Conservation (phyloP, 2,329 filamentous ascomycete species). For the Escovopsis weberi region DNA sequence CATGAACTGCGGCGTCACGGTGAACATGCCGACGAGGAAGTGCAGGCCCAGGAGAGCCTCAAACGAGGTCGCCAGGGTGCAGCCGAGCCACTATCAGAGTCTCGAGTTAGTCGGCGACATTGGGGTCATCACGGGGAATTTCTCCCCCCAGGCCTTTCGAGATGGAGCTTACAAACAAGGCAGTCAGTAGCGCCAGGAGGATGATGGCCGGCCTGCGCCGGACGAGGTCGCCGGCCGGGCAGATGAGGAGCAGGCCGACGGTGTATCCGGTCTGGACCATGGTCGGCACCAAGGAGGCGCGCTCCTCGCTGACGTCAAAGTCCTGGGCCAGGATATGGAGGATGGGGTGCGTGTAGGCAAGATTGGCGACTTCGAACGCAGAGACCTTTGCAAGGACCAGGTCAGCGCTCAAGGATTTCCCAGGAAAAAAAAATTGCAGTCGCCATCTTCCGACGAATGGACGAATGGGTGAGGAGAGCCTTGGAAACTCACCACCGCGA, state of each 20-base stretch:
- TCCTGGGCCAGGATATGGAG: conserved; percentile 59
- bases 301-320: conserved; percentile 56
- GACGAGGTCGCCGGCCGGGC: conserved; percentile 59
- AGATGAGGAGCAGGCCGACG: conserved; percentile 55
- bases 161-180: conserved; percentile 40
- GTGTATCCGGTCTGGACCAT: conserved; percentile 71
- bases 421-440: no score
- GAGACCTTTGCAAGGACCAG: conserved; percentile 9
- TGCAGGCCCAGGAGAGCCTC: conserved; percentile 2
- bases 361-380: conserved; percentile 61
- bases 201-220: conserved; percentile 56
- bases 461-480: no score
- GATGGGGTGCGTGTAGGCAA: conserved; percentile 73
- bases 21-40: conserved; percentile 5
- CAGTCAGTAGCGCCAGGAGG: conserved; percentile 50
- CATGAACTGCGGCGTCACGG: conserved; percentile 42
- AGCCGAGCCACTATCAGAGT: conserved; percentile 35
- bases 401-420: not conserved
- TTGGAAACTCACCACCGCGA: conserved; percentile 1
- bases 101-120: not conserved
- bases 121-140: not conserved
- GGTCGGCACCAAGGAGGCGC: conserved; percentile 54
- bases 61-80: conserved; percentile 2
- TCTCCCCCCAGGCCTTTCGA: not conserved
- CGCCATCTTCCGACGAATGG: not conserved